Evolutionary conservation across 2,329 filamentous ascomycete genomes (phyloP), one percentile per base, ranked within the genome.

Genomic region (Neopestalotiopsis sp.): DNA sequence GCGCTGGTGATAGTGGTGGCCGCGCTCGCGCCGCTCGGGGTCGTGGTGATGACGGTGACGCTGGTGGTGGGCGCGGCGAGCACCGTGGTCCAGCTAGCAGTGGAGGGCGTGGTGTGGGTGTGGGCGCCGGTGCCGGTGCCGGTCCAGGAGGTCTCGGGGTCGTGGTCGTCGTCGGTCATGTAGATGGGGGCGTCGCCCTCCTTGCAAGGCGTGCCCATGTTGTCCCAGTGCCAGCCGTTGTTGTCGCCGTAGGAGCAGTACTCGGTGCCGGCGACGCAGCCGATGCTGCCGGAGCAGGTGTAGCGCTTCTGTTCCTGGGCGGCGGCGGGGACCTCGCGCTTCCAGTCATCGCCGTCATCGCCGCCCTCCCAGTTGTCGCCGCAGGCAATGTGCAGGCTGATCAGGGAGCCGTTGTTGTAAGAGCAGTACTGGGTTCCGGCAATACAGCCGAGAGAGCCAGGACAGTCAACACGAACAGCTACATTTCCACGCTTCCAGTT

Each of bases 21-120:
- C 3, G 32, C 30, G 17, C 30, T 34, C n/a, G 59, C 14, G 30
- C 59, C 59, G 32, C 59, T 62, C 59, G 30, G 28, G 4, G 59
- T 34, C n/a, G 59, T 62, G 28, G 59, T 62, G 32, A 62, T 62
- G n/a, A 62, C 59, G 59, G 59, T 62, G 30, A 62, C 59, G 17
- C 59, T 62, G 59, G 59, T 40, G 28, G 59, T 62, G 3, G 59
- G 59, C n/a, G 59, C 12, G 12, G 59, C 28, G 14, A 4, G 17
- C 30, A 34, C 14, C 9, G 30, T 34, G 4, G 34, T 62, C n/a
- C 34, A 34, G 32, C 30, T 38, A 2, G 32, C 42, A 4, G 59
- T 62, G 7, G 34, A 62, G 14, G n/a, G 45, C 45, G 59, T 34
- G 28, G 32, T 13, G 32, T 34, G 17, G 59, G 59, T 28, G 24